These are phyloP conservation scores for Penicillium roqueforti DNA, from an alignment of 495 filamentous ascomycete species.

Conservation along the genomic window DNA sequence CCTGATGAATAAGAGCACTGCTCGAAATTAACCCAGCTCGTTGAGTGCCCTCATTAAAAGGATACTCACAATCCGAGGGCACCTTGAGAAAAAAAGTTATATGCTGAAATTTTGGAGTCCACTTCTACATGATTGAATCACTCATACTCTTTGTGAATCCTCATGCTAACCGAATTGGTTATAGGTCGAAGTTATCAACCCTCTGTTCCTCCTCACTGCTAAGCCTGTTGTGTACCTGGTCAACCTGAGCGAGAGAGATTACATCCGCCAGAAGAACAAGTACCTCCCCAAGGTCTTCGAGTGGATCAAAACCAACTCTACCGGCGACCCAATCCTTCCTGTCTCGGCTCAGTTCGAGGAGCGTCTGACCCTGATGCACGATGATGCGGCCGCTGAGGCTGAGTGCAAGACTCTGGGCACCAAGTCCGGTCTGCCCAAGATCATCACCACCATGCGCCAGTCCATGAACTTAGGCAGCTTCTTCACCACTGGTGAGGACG, in stretches of 20 bases:
- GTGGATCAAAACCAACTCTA: slow-evolving; percentile 88
- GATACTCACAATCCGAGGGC: slow-evolving; percentile 62
- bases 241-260: slow-evolving; percentile 96
- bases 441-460: slow-evolving; percentile 91
- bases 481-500: slow-evolving; percentile 96
- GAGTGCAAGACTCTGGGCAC: slow-evolving; percentile 87
- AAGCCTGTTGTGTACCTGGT: slow-evolving; percentile 97
- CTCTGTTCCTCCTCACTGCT: slow-evolving; percentile 87
- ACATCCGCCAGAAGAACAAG: slow-evolving; percentile 99
- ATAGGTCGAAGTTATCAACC: slow-evolving; percentile 97
- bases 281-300: slow-evolving; percentile 86
- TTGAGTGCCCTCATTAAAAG: slow-evolving; percentile 70
- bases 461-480: slow-evolving; percentile 86
- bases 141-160: slow-evolving; percentile 25
- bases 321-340: slow-evolving; percentile 85
- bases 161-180: slow-evolving; percentile 22
- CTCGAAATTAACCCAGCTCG: slow-evolving; percentile 99
- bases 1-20: slow-evolving; percentile 98
- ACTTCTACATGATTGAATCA: slow-evolving; percentile 10
- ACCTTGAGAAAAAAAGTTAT: slow-evolving; percentile 73
- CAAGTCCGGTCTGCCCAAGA: slow-evolving; percentile 87
- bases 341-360: slow-evolving; percentile 92
- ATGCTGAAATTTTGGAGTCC: slow-evolving; percentile 44
- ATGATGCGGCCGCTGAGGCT: slow-evolving; percentile 71
- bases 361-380: slow-evolving; percentile 72